Base-by-base conservation (phyloP, 2,329 filamentous ascomycete species). In the Simplicillium sp. region DNA sequence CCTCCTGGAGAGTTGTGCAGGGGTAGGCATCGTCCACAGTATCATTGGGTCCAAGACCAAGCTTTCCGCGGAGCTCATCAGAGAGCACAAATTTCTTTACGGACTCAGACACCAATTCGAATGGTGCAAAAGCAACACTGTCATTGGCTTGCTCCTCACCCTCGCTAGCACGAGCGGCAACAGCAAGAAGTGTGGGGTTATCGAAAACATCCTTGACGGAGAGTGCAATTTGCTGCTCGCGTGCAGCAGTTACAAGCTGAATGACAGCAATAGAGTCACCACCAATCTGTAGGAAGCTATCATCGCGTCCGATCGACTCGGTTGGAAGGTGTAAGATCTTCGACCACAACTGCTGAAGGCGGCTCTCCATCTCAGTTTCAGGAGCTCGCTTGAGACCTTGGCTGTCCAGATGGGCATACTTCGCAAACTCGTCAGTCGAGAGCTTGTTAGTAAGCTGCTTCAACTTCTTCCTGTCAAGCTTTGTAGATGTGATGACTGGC, bases 221-320 rank as follows among this genome's bases (percentile, higher is more conserved):
- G 14, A 76, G 46, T 5, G 59, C 51, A 20, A 72, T 49, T 1
- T 62, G 64, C 28, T 64, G 59, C 11, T 59, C 56, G 35, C 70
- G 57, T 8, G 68, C 62, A 36, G 66, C 64, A 8, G 70, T 65
- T 1, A 75, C 73, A 1, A 77, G 52, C 47, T 68, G 71, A 68
- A 76, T 77, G 1, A 70, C 70, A 2, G 63, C 54, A 11, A 75
- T 66, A 0, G 71, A 75, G 52, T 75, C 71, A 14, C 72, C 72
- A 1, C 72, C 71, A 0, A 73, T 60, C 2, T 62, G 64, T 60
- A 75, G 73, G 53, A 76, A 75, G 54, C 70, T 71, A 46, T 73
- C 66, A 11, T 71, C 63, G 3, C 63, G 52, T 2, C 66, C 61
- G 9, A 74, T 25, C 6, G 20, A 25, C 20, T 25, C 20, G 28